Evolutionary conservation across 352 stramenopile genomes (phyloP), one percentile per base, ranked within the genome.

Genomic region (Phytophthora tubulina): DNA sequence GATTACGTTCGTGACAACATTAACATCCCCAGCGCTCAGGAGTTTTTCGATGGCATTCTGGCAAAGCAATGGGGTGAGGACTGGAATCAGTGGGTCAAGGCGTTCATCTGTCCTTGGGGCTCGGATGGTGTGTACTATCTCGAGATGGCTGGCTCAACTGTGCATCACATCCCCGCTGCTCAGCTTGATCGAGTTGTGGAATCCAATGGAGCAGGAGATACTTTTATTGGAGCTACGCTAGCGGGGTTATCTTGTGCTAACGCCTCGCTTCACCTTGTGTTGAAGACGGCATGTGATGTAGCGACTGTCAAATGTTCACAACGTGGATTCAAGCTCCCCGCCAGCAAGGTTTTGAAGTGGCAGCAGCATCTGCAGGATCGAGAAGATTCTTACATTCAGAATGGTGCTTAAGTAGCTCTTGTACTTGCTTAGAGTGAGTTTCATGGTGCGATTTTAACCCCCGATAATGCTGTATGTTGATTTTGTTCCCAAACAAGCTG

Each of bases 51-150:
- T 8, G 30, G 42, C 8, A 70, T 81, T 51, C 27, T 49, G 15
- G 56, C 30, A 6, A 14, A 60, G 6, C 45, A 74, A 44, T 82
- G 75, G 66, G 55, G 14, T 7, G 71, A 67, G 36, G 68, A 76
- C 39, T 79, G 64, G 68, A 63, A 57, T 17, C 54, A 70, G n/a
- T 70, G 63, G 17, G 59, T 80, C 6, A 70, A 78, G 36, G 82
- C 74, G n/a, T 74, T 92, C 50, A 81, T 95, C 39, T 92, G 83
- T 67, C 86, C 88, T 3, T 94, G 88, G 84, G 85, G 82, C 6
- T 52, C 60, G 3, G 70, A 90, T 1, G 86, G 86, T 6, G 85
- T 93, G 11, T 90, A 86, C 53, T 92, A 79, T 65, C 60, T 85
- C 30, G 64, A 85, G 9, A 74, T 79, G 44, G 42, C 27, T 15